phyloP scores from a whole-genome alignment of 2,329 filamentous ascomycete species.

The Ophiostoma ulmi region DNA sequence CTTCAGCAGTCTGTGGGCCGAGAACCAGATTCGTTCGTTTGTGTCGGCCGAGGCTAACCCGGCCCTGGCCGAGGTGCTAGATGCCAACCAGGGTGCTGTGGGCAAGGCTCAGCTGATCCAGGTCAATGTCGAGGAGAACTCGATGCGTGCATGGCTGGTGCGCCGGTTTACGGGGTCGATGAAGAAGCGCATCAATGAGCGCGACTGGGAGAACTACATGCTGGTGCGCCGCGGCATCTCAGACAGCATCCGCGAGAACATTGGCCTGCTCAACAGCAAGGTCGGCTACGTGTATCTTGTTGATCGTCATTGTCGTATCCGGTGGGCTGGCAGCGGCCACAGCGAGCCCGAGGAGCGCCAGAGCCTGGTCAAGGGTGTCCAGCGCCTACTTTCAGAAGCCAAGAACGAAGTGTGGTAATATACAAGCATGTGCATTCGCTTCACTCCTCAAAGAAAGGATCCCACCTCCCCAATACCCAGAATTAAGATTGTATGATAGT shows the following conservation, averaged over 20 bases:
- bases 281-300: constrained; percentile 92
- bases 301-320: constrained; percentile 79
- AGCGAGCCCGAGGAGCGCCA: constrained; percentile 62
- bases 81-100: constrained; percentile 39
- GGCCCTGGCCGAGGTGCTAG: constrained; percentile 59
- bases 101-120: constrained; percentile 65
- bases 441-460: not conserved
- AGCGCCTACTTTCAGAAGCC: constrained; percentile 48
- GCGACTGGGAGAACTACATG: constrained; percentile 58
- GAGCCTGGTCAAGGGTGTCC: constrained; percentile 60
- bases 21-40: constrained; percentile 72
- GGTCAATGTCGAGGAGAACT: constrained; percentile 83
- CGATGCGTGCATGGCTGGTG: constrained; percentile 57
- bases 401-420: constrained; percentile 16
- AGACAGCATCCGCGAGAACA: constrained; percentile 56
- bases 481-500: constrained; percentile 3
- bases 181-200: constrained; percentile 45
- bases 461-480: not conserved
- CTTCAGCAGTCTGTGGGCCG: constrained; percentile 80
- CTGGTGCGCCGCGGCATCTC: constrained; percentile 54
- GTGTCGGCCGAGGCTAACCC: constrained; percentile 61
- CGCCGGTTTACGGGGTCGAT: constrained; percentile 52
- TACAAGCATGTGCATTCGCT: not conserved
- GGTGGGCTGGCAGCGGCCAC: constrained; percentile 83
- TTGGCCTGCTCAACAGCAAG: constrained; percentile 76